Evolutionary conservation across 2,329 filamentous ascomycete species (phyloP).

Genomic region (Monosporascus sp.): DNA sequence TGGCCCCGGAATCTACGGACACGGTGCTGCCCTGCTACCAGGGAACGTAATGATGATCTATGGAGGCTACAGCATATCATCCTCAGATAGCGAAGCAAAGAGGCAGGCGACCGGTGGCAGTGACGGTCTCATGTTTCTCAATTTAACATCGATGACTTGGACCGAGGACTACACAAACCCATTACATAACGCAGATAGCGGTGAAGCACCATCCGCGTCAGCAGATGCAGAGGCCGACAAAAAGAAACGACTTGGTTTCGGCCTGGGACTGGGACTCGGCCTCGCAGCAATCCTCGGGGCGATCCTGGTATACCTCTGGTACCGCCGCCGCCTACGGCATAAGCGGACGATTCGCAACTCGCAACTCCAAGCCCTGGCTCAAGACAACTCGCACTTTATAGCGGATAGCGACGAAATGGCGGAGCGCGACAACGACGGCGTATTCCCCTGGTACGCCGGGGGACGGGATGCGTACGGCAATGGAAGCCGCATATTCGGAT

Average conservation of each 20-base stretch:
- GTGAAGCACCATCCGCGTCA: conserved; percentile 2
- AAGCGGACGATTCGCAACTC: conserved; percentile 37
- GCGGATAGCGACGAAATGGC: conserved; percentile 42
- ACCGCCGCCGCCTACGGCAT: conserved; percentile 39
- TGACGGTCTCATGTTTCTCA: conserved; percentile 43
- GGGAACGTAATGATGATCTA: conserved; percentile 66
- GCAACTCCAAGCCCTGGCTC: conserved; percentile 43
- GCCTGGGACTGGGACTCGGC: conserved; percentile 62
- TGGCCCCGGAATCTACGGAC: conserved; percentile 52
- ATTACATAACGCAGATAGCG: conserved; percentile 8
- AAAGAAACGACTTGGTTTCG: conserved; percentile 51
- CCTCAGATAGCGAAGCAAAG: conserved; percentile 26
- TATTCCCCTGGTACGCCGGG: conserved; percentile 41
- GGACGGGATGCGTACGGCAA: conserved; percentile 38
- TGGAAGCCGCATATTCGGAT: conserved; percentile 40
- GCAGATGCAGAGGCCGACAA: conserved; percentile 3
- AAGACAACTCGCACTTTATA: conserved; percentile 44
- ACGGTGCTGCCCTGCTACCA: conserved; percentile 58
- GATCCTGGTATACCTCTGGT: conserved; percentile 43
- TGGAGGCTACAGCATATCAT: conserved; percentile 53
- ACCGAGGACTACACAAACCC: conserved; percentile 46
- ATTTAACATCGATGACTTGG: conserved; percentile 55
- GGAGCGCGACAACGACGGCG: conserved; percentile 32
- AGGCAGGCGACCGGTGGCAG: conserved; percentile 24
- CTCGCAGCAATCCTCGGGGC: conserved; percentile 45